Evolutionary conservation across 129 eudicot genomes (phyloP), one percentile per base, ranked within the genome.

Genomic region (Dittrichia graveolens): DNA sequence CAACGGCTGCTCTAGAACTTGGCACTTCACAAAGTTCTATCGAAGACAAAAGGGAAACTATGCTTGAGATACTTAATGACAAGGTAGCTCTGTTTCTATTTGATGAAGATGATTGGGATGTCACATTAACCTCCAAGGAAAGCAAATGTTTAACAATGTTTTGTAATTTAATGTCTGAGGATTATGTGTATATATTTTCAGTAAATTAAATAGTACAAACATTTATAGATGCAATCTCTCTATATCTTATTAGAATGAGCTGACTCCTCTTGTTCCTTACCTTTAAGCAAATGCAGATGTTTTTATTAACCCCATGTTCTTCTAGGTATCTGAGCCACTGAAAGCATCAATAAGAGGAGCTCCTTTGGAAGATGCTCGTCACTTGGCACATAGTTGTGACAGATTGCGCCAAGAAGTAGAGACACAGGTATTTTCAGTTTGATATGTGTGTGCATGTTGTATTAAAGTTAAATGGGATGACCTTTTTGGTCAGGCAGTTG

Each of bases 281-380:
- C 42, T 45, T 70, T 64, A 44, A 34, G 24, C 15, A 61, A 41
- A 15, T 55, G 44, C n/a, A 10, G 8, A 68, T 39, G 71, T 74
- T 24, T 24, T 61, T 35, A 44, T 15, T 63, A 48, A 39, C 50
- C 31, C 24, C 57, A 24, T 67, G 43, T 52, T 11, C 54, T 35
- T 60, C 4, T 72, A 94, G 98, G 95, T 90, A 34, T 82, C 82
- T 19, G 95, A 85, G 59, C 96, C 98, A 73, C 74, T 94, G 57
- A 84, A 92, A 75, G 86, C 82, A 60, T 75, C 87, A 57, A 80
- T 90, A 53, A 82, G 52, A 68, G 86, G 94, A 68, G 90, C 96
- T 80, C 95, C 95, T 53, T 78, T 94, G 72, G 98, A 94, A 74
- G 97, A 94, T 81, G 98, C 96, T 77, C 98, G 97, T 47, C 96